Conservation (phyloP, 768 basidiomycete genomes). For the Chalciporus sphaerocephalus region DNA sequence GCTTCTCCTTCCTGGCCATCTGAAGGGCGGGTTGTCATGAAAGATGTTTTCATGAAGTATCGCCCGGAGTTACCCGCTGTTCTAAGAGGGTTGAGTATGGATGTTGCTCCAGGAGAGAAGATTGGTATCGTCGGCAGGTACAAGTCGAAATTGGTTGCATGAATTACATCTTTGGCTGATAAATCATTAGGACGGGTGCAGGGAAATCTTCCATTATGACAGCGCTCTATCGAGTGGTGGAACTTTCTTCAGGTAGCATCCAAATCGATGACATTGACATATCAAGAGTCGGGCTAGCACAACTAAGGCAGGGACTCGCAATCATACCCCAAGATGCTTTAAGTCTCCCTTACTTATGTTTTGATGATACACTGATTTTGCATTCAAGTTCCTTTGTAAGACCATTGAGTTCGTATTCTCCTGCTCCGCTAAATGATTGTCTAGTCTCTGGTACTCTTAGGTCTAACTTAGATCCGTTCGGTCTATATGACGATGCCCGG, state of each 20-base stretch:
- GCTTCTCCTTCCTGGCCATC: constrained; percentile 70
- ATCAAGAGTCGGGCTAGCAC: constrained; percentile 70
- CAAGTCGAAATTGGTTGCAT: constrained; percentile 11
- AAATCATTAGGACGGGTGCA: constrained; percentile 60
- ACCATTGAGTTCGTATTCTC: constrained; percentile 5
- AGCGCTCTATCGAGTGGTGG: constrained; percentile 81
- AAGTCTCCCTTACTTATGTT: constrained; percentile 1
- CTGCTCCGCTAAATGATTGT: constrained; percentile 8
- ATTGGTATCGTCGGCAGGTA: constrained; percentile 82
- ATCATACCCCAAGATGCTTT: constrained; percentile 78
- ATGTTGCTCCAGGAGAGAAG: constrained; percentile 74
- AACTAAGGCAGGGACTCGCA: constrained; percentile 62
- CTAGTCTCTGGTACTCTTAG: constrained; percentile 76
- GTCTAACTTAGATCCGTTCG: constrained; percentile 88
- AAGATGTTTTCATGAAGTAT: constrained; percentile 74
- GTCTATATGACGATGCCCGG: constrained; percentile 67
- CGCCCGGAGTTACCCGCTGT: constrained; percentile 86
- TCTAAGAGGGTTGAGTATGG: constrained; percentile 75
- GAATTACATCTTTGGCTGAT: background rate
- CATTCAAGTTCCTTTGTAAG: constrained; percentile 38
- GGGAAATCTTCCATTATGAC: constrained; percentile 91
- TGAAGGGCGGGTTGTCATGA: constrained; percentile 68
- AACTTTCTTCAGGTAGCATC: constrained; percentile 71
- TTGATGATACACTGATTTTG: background rate
- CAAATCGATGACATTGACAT: constrained; percentile 81